These are phyloP conservation scores for Aciculosporium take DNA, from an alignment of 2,329 filamentous ascomycete species.

Conservation along the genomic window DNA sequence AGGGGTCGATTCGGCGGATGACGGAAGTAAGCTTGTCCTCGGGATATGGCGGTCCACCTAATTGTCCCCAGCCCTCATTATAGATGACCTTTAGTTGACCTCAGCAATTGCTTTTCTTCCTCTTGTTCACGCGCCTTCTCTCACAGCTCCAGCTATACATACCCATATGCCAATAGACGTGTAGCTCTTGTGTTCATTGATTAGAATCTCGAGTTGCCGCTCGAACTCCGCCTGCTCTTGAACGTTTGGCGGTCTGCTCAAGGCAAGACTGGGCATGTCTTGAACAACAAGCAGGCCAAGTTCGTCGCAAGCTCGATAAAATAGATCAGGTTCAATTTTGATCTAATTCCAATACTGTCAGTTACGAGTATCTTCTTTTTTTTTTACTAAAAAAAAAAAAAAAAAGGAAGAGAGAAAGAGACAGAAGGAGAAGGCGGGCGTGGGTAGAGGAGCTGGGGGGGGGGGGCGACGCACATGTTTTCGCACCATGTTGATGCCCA, in stretches of 20 bases:
- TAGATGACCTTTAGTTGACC: constrained; percentile 40
- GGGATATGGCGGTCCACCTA: constrained; percentile 31
- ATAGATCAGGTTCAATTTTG: constrained; percentile 53
- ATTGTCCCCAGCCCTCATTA: constrained; percentile 59
- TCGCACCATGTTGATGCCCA: constrained; percentile 57
- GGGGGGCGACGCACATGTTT: constrained; percentile 42
- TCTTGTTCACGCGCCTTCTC: neutral
- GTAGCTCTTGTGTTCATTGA: constrained; percentile 50
- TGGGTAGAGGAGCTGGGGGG: too few relatives aligned
- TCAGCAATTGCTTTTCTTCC: neutral
- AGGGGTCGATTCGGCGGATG: constrained; percentile 45
- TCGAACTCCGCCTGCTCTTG: constrained; percentile 49
- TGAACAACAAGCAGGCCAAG: constrained; percentile 54
- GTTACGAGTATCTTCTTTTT: neutral
- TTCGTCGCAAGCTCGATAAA: constrained; percentile 53
- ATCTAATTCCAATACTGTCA: constrained; percentile 25
- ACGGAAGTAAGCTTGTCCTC: constrained; percentile 42
- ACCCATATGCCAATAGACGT: constrained; percentile 53
- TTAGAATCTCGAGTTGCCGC: constrained; percentile 45
- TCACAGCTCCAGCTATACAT: constrained; percentile 7
- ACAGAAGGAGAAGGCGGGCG: neutral
- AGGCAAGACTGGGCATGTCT: constrained; percentile 52
- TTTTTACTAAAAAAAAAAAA: too few relatives aligned
- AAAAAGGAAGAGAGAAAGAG: constrained; percentile 7
- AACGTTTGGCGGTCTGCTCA: constrained; percentile 21